Percentiles rank a stretch among this genome's conserved stretches.
phyloP scores from a whole-genome alignment of 768 basidiomycete genomes.

The Suillus plorans region DNA sequence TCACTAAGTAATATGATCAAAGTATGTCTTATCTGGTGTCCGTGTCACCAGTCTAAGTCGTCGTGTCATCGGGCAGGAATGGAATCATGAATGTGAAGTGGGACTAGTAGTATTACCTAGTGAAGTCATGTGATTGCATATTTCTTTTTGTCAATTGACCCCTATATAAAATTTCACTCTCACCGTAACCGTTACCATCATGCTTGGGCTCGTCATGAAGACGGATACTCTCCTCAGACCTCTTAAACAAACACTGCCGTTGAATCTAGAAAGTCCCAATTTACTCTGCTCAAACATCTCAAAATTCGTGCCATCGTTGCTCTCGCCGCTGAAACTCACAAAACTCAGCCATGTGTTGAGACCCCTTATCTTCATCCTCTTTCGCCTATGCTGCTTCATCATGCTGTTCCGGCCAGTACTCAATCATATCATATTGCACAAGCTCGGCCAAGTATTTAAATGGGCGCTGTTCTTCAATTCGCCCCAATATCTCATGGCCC shows the following conservation, averaged over 20 bases:
- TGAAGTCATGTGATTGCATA: background rate
- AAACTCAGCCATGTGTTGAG: background rate
- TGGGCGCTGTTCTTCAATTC: background rate
- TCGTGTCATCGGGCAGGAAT: background rate
- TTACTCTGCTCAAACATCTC: background rate
- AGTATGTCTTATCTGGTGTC: no score
- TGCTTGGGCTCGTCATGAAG: background rate
- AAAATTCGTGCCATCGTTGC: background rate
- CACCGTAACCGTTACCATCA: background rate
- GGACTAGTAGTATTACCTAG: no score
- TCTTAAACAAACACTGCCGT: background rate
- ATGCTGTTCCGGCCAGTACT: background rate
- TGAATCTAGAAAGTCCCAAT: background rate
- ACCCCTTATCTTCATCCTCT: slow-evolving; percentile 1
- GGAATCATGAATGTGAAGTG: background rate
- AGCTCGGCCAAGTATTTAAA: slow-evolving; percentile 1
- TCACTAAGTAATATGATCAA: no score
- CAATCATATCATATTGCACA: background rate
- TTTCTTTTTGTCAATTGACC: slow-evolving; percentile 1
- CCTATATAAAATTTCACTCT: background rate
- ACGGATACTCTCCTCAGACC: background rate
- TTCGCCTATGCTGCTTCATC: background rate
- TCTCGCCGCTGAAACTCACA: background rate
- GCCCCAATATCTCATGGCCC: background rate
- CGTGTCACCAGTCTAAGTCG: background rate